Evolutionary conservation across 2,329 filamentous ascomycete genomes (phyloP).

Genomic region (Exophiala aquamarina): DNA sequence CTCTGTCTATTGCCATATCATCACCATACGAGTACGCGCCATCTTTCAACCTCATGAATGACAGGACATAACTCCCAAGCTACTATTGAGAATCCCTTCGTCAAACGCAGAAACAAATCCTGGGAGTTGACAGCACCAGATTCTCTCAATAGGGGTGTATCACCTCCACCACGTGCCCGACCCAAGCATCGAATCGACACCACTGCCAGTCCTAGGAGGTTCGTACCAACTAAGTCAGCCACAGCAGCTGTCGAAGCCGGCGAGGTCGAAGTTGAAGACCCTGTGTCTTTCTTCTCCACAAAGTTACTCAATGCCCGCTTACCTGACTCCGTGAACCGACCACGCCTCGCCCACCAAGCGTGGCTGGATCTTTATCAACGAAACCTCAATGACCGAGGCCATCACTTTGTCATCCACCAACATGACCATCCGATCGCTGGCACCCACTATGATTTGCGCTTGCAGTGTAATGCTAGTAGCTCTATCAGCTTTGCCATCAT

Average conservation of each 20-base stretch:
- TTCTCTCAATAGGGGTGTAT: background rate
- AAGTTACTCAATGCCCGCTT: conserved; percentile 38
- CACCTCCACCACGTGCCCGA: conserved; percentile 2
- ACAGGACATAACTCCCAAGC: too few species aligned
- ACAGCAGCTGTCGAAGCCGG: conserved; percentile 54
- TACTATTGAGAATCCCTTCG: conserved; percentile 10
- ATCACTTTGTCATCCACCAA: conserved; percentile 70
- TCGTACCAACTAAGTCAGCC: conserved; percentile 7
- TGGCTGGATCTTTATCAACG: conserved; percentile 49
- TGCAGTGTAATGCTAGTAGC: conserved; percentile 68
- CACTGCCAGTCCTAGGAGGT: conserved; percentile 14
- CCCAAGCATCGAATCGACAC: conserved; percentile 13
- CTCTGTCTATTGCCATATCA: too few species aligned
- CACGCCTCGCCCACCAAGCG: conserved; percentile 41
- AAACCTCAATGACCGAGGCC: conserved; percentile 47
- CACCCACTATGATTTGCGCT: conserved; percentile 66
- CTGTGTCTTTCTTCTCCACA: conserved; percentile 48
- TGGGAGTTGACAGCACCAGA: conserved; percentile 8
- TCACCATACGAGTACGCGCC: too few species aligned
- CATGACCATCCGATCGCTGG: conserved; percentile 71
- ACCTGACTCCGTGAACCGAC: conserved; percentile 21
- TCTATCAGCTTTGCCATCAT: conserved; percentile 65
- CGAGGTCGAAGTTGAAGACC: conserved; percentile 46
- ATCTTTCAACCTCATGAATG: too few species aligned
- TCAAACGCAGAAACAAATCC: conserved; percentile 9